Evolutionary conservation across 2,329 filamentous ascomycete genomes (phyloP).

Genomic region (Bipolaris cookei): DNA sequence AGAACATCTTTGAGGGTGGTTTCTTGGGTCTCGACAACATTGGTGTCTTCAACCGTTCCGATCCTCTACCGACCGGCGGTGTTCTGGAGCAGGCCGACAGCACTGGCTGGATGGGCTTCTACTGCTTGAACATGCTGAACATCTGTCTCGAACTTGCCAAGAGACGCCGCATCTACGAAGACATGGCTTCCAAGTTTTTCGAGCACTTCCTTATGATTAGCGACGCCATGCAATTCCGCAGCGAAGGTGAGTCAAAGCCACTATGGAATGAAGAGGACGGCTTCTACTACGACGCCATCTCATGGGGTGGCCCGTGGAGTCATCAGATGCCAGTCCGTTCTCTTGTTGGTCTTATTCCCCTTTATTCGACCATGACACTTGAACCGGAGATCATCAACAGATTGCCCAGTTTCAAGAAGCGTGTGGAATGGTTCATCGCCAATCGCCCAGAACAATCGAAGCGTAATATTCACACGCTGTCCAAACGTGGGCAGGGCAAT

Average conservation of each 20-base stretch:
- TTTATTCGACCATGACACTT: conserved; percentile 89
- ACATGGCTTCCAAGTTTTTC: conserved; percentile 97
- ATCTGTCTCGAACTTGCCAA: conserved; percentile 95
- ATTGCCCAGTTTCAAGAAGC: conserved; percentile 90
- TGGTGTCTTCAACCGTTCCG: conserved; percentile 94
- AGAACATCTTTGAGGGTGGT: conserved; percentile 96
- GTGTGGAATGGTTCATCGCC: conserved; percentile 91
- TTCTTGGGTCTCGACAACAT: conserved; percentile 98
- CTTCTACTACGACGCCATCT: conserved; percentile 98
- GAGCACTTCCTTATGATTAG: conserved; percentile 98
- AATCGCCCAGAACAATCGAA: conserved; percentile 86
- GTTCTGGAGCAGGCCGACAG: conserved; percentile 95
- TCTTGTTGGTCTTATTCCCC: conserved; percentile 88
- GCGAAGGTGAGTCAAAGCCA: conserved; percentile 75
- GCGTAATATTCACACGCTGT: conserved; percentile 93
- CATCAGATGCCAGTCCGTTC: conserved; percentile 92
- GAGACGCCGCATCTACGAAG: conserved; percentile 92
- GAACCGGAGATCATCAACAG: conserved; percentile 93
- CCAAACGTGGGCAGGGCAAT: conserved; percentile 86
- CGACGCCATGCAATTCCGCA: conserved; percentile 85
- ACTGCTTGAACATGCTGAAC: conserved; percentile 95
- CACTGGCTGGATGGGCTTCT: conserved; percentile 99
- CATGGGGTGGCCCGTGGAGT: conserved; percentile 91
- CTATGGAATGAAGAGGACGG: conserved; percentile 96
- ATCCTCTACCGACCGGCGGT: conserved; percentile 91